Percentiles rank a stretch among this genome's conserved stretches.
Conservation (phyloP, 495 filamentous ascomycete species). For the Staphylotrichum longicolle region DNA sequence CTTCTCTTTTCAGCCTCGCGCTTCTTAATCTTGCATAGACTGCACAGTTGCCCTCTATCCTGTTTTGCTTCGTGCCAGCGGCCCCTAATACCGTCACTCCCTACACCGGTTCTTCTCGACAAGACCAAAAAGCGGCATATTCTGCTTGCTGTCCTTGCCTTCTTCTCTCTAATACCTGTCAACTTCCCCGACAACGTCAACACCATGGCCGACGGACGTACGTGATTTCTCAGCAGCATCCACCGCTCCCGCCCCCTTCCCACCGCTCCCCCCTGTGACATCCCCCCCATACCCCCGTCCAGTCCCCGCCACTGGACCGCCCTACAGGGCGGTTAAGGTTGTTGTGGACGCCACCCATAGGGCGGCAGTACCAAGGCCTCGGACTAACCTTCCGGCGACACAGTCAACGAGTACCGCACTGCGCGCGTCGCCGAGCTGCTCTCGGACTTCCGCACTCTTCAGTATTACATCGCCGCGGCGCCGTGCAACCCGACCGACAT, state of each 20-base stretch:
- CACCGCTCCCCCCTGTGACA: neutral
- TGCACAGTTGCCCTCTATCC: conserved; percentile 16
- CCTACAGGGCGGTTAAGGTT: neutral
- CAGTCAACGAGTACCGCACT: conserved; percentile 83
- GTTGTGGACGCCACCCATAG: conserved; percentile 9
- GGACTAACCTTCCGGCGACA: conserved; percentile 31
- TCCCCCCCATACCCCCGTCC: neutral
- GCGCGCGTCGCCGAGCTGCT: conserved; percentile 80
- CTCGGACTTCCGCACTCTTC: conserved; percentile 77
- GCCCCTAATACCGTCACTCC: neutral
- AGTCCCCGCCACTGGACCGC: neutral
- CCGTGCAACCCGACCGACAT: conserved; percentile 54
- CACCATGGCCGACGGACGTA: conserved; percentile 39
- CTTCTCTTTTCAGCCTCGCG: conserved; percentile 33
- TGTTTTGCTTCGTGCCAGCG: conserved; percentile 16
- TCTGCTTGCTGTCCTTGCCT: no score
- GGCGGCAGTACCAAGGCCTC: neutral
- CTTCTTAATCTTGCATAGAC: conserved; percentile 23
- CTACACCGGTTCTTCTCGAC: neutral
- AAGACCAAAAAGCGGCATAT: neutral
- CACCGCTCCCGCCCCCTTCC: neutral
- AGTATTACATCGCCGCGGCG: conserved; percentile 73
- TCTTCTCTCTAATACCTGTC: neutral
- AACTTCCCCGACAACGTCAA: neutral
- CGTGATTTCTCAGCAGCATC: conserved; percentile 21